These are phyloP conservation scores for Mucor circinelloides DNA, from an alignment of 371 early-diverging fungal species.

Conservation along the genomic window DNA sequence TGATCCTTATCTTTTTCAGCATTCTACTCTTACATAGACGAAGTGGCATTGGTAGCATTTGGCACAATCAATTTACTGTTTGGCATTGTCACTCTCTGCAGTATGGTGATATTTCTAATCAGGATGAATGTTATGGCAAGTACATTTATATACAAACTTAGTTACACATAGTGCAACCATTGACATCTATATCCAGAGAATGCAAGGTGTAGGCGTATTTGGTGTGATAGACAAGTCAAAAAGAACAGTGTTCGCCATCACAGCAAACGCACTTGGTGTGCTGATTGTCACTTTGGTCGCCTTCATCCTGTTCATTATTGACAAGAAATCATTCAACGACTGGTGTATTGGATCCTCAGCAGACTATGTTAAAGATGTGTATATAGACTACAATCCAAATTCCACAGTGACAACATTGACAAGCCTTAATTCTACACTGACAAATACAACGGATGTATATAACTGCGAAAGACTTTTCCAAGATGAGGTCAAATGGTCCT, in stretches of 20 bases:
- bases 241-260: constrained; percentile 14
- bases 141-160: neutral
- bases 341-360: constrained; percentile 24
- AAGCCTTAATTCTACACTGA: neutral
- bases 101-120: constrained; percentile 22
- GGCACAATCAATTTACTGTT: constrained; percentile 35
- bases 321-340: constrained; percentile 9
- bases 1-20: constrained; percentile 14
- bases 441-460: constrained; percentile 29
- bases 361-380: constrained; percentile 1
- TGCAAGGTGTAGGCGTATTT: neutral
- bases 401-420: neutral
- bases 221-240: neutral
- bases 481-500: constrained; percentile 47
- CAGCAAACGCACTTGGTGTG: constrained; percentile 22
- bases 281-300: constrained; percentile 21
- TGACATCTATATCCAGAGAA: neutral
- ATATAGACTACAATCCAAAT: neutral
- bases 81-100: constrained; percentile 23
- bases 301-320: constrained; percentile 22
- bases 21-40: constrained; percentile 31
- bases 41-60: constrained; percentile 25
- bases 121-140: constrained; percentile 24
- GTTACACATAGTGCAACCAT: constrained; percentile 6
- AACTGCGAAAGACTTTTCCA: constrained; percentile 46